Conservation (phyloP, 768 basidiomycete species). For the Cystofilobasidium ferigula region DNA sequence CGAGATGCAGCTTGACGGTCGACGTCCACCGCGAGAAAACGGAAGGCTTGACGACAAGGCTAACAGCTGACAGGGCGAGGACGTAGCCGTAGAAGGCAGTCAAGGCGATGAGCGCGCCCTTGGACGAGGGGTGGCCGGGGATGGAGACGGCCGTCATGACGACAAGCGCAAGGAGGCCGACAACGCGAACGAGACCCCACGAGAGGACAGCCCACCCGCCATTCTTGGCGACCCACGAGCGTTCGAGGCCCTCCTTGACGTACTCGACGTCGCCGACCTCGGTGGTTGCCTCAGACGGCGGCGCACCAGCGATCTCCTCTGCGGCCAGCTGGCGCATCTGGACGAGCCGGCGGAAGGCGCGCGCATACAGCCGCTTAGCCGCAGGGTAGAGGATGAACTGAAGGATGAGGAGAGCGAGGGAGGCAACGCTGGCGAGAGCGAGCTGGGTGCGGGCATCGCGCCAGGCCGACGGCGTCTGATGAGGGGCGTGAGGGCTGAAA, state of each 20-base stretch:
- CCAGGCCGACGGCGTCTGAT: constrained; percentile 6
- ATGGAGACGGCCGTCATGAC: constrained; percentile 3
- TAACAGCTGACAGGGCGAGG: constrained; percentile 5
- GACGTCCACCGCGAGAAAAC: constrained; percentile 10
- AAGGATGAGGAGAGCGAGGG: constrained; percentile 5
- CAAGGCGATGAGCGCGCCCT: constrained; percentile 11
- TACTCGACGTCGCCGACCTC: constrained; percentile 6
- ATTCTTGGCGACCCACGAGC: constrained; percentile 14
- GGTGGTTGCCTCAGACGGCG: constrained; percentile 1
- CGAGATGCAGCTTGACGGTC: constrained; percentile 17
- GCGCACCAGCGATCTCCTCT: not conserved
- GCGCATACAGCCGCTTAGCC: not conserved
- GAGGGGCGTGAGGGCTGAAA: not conserved
- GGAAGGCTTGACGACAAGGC: constrained; percentile 7
- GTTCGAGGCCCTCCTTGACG: not conserved
- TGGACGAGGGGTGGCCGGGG: not conserved
- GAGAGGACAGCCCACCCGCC: constrained; percentile 14
- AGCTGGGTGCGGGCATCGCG: constrained; percentile 11
- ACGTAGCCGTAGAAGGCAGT: constrained; percentile 10
- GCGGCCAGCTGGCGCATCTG: not conserved
- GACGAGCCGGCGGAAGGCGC: not conserved
- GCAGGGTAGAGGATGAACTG: constrained; percentile 17
- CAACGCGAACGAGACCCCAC: constrained; percentile 14
- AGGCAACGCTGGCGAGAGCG: constrained; percentile 4
- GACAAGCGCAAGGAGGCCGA: constrained; percentile 6